These are phyloP conservation scores for Epichloe amarillans DNA, from an alignment of 2,329 filamentous ascomycete genomes.

Conservation along the genomic window DNA sequence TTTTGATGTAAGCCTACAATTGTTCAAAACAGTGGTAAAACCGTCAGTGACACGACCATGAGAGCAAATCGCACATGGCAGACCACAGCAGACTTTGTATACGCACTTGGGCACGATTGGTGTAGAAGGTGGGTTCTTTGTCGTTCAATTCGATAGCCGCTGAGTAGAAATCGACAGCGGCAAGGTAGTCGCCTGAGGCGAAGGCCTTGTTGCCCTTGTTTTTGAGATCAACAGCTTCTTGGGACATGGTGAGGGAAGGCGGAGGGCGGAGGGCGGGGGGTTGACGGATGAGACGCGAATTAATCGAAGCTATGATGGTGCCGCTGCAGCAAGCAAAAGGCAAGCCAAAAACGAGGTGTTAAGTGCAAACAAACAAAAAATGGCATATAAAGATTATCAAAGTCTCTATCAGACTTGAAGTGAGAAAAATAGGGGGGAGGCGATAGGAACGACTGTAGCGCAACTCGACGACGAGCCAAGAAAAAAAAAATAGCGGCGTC, in stretches of 20 bases:
- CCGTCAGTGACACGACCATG: constrained; percentile 34
- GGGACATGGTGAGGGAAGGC: constrained; percentile 22
- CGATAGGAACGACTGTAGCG: neutral
- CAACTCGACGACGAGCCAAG: neutral
- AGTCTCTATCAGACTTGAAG: neutral
- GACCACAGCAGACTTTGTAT: constrained; percentile 2
- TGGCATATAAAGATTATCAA: neutral
- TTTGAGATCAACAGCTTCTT: constrained; percentile 74
- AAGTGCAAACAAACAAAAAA: neutral
- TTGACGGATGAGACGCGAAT: neutral
- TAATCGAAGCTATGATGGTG: neutral
- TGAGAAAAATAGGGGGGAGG: neutral
- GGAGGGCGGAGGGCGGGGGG: constrained; percentile 2
- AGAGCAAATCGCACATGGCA: neutral
- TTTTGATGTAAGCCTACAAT: constrained; percentile 79
- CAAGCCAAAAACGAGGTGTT: neutral
- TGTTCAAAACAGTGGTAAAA: neutral
- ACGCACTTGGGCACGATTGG: constrained; percentile 84
- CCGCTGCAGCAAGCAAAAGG: neutral
- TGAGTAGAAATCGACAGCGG: constrained; percentile 70
- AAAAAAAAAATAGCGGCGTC: constrained; percentile 1
- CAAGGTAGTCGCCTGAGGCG: constrained; percentile 70
- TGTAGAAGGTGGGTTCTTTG: constrained; percentile 78
- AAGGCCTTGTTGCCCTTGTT: constrained; percentile 93
- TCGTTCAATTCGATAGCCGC: constrained; percentile 77